Percentiles rank a stretch among this genome's conserved stretches.
These are phyloP conservation scores for Chrysanthemum lavandulifolium DNA, from an alignment of 129 eudicot species.

Conservation along the genomic window DNA sequence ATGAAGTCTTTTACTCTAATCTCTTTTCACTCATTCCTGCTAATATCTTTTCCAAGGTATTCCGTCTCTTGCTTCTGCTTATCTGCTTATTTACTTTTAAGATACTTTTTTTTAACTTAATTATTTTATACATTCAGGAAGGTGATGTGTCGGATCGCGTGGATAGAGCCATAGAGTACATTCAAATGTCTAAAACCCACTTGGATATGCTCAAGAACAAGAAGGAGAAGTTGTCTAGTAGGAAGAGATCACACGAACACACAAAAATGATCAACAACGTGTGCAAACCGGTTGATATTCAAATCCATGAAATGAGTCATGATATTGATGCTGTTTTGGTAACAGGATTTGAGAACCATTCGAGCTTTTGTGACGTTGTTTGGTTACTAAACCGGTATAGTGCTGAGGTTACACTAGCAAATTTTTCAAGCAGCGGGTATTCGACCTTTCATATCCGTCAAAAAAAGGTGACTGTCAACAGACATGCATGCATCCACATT, in stretches of 20 bases:
- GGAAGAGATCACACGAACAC: constrained; percentile 27
- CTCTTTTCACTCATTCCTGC: constrained; percentile 62
- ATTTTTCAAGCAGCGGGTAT: constrained; percentile 32
- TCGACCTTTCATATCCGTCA: constrained; percentile 46
- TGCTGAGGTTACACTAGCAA: constrained; percentile 47
- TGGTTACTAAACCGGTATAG: constrained; percentile 34
- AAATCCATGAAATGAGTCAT: constrained; percentile 44
- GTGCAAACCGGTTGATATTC: constrained; percentile 24
- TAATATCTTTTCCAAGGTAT: constrained; percentile 41
- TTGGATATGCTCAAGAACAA: constrained; percentile 39
- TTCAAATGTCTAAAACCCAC: constrained; percentile 37
- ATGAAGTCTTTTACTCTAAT: constrained; percentile 51
- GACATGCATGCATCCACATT: no score
- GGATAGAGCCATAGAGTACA: constrained; percentile 66
- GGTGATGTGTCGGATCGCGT: constrained; percentile 49
- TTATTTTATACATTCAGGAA: constrained; percentile 32
- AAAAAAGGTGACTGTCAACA: constrained; percentile 40
- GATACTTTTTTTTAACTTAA: background rate
- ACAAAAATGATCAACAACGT: background rate
- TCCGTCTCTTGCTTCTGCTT: background rate
- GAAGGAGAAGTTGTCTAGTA: constrained; percentile 38
- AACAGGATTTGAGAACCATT: constrained; percentile 34
- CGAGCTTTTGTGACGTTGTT: constrained; percentile 34
- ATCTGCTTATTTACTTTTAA: background rate
- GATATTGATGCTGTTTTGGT: constrained; percentile 40